These are phyloP conservation scores for Aspergillus terreus DNA, from an alignment of 2,329 filamentous ascomycete genomes.

Conservation along the genomic window DNA sequence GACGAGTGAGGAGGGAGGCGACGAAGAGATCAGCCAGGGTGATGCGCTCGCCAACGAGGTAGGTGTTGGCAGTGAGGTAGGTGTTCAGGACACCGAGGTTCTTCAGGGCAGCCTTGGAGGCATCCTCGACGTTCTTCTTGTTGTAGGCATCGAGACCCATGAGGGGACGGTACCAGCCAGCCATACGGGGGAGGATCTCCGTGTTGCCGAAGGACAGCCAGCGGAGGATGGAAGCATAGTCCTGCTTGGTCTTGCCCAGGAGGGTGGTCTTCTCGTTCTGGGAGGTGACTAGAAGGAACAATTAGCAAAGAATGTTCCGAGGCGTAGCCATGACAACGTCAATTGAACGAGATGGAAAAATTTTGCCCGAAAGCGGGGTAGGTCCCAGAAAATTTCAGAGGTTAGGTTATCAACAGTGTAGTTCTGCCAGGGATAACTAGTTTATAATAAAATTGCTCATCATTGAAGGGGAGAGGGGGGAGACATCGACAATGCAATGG, in stretches of 20 bases:
- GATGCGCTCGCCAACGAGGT: constrained; percentile 95
- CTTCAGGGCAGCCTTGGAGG: constrained; percentile 65
- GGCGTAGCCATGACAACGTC: constrained; percentile 11
- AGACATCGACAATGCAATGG: constrained; percentile 8
- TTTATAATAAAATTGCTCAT: constrained; percentile 72
- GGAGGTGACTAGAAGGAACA: constrained; percentile 69
- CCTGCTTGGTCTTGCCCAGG: constrained; percentile 99
- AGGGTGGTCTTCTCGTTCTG: constrained; percentile 99
- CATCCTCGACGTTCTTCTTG: constrained; percentile 93
- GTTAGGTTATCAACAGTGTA: constrained; percentile 72
- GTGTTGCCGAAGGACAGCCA: constrained; percentile 97
- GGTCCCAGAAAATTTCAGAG: constrained; percentile 72
- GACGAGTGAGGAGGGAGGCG: constrained; percentile 73
- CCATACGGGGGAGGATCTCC: constrained; percentile 72
- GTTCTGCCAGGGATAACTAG: constrained; percentile 99
- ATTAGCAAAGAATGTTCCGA: constrained; percentile 21
- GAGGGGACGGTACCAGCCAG: constrained; percentile 81
- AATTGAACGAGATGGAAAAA: constrained; percentile 12
- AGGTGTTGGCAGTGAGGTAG: constrained; percentile 89
- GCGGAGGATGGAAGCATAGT: constrained; percentile 96
- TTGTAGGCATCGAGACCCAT: constrained; percentile 82
- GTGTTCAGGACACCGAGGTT: constrained; percentile 72
- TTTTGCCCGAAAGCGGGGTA: constrained; percentile 29
- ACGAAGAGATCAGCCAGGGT: constrained; percentile 93
- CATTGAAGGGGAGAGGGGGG: constrained; percentile 37